phyloP scores from a whole-genome alignment of 129 eudicot species.

The Gnaphalium uliginosum region DNA sequence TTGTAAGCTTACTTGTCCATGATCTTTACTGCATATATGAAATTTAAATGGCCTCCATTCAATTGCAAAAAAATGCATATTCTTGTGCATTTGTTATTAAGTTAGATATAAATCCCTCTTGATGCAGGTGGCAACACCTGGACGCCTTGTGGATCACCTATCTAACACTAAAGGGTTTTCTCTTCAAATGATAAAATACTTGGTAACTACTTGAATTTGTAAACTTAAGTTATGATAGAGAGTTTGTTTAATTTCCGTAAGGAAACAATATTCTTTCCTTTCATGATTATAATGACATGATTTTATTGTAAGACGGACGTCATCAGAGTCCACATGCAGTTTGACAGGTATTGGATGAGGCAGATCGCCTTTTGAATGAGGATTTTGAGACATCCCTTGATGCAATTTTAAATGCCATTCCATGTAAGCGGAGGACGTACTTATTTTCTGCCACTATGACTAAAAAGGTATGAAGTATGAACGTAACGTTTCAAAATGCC shows the following conservation, averaged over 20 bases:
- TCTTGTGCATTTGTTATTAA: too few species aligned
- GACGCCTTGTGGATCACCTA: slow-evolving; percentile 91
- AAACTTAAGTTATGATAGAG: background rate
- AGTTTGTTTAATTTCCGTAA: background rate
- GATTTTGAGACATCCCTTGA: slow-evolving; percentile 83
- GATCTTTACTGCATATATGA: background rate
- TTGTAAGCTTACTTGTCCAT: slow-evolving; percentile 49
- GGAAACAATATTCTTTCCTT: too few species aligned
- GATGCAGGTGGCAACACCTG: slow-evolving; percentile 92
- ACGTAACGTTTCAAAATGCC: too few species aligned
- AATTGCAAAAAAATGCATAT: too few species aligned
- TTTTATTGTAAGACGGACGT: background rate
- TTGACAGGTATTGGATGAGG: slow-evolving; percentile 88
- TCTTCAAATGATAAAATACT: slow-evolving; percentile 73
- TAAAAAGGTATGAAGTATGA: slow-evolving; percentile 64
- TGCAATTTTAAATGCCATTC: slow-evolving; percentile 71
- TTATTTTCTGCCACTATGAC: slow-evolving; percentile 92
- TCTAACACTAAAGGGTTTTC: slow-evolving; percentile 92
- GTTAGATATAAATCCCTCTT: background rate
- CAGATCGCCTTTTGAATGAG: slow-evolving; percentile 85
- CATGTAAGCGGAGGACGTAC: slow-evolving; percentile 75
- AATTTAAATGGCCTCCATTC: too few species aligned
- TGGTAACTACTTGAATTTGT: slow-evolving; percentile 56
- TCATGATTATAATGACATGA: too few species aligned
- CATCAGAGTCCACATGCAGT: background rate